Evolutionary conservation across 2,329 filamentous ascomycete genomes (phyloP), one percentile per base, ranked within the genome.

Genomic region (Talaromyces funiculosus): DNA sequence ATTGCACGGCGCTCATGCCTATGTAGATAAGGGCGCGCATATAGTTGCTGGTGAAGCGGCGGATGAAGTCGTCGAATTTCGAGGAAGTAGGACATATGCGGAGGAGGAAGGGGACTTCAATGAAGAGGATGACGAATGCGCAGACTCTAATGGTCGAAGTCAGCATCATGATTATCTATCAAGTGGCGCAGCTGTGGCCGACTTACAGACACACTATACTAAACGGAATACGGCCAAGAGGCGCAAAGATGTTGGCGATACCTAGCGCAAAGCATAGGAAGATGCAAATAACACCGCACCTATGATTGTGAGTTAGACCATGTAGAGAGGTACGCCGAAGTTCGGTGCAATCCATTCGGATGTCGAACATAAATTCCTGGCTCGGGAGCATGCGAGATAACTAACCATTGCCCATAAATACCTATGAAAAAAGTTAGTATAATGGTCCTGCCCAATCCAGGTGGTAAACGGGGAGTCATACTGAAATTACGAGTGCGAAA

Each of bases 81-180:
- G 87, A 77, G 14, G 93, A 97, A 5, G 94, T 99, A 61, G 94
- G 94, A 81, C 94, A 99, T 80, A 99, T 97, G 77, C 94, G 90
- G 64, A 99, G 87, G 61, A 99, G 89, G 62, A 97, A 87, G 29
- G 94, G 94, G 18, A 99, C 88, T 76, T 99, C 90, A 72, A 93
- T 83, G 77, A 94, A 94, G 71, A 94, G 80, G 71, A 94, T 88
- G 68, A 92, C 69, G 68, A 92, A 85, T 14, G 86, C 83, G 54
- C 83, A 91, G 63, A 83, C 80, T 47, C 90, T 93, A 8, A 29
- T 33, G 2, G n/a, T 12, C 9, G 4, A n/a, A 33, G 45, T 49
- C n/a, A 49, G 45, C 26, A 31, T 49, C 26, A 18, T 31, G 14
- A 20, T 9, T 16, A 33, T 49, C 14, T 16, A 33, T 49, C 14